phyloP scores from a whole-genome alignment of 345 rosid species.

The Populus tremula region DNA sequence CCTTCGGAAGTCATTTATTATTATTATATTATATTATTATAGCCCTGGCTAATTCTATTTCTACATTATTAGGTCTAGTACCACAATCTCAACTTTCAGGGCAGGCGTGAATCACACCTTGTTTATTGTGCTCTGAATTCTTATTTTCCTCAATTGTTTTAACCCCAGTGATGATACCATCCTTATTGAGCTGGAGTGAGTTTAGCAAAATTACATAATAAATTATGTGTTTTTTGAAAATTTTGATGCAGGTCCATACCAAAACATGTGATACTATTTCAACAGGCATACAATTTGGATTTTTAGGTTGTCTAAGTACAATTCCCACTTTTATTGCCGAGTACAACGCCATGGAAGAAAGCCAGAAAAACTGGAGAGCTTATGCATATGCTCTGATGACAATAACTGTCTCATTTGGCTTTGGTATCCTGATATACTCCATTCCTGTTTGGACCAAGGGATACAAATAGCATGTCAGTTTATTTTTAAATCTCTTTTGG shows the following conservation, averaged over 20 bases:
- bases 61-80: not conserved
- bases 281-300: conserved; percentile 65
- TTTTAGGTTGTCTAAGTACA: conserved; percentile 81
- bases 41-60: not conserved
- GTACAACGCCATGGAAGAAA: conserved; percentile 82
- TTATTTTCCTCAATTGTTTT: not conserved
- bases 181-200: not conserved
- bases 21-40: too few relatives aligned
- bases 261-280: conserved; percentile 47
- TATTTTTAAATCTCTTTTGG: not conserved
- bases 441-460: conserved; percentile 58
- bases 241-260: conserved; percentile 48
- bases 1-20: not conserved
- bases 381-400: conserved; percentile 59
- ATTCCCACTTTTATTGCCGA: conserved; percentile 88
- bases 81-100: too few relatives aligned
- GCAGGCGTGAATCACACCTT: not conserved
- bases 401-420: conserved; percentile 38
- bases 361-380: conserved; percentile 68
- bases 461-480: not conserved
- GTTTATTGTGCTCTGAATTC: not conserved
- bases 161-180: not conserved
- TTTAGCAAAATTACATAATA: not conserved
- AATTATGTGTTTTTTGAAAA: not conserved
- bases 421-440: conserved; percentile 54